Base-by-base conservation (phyloP, 2,329 filamentous ascomycete species). In the Sporothrix pseudoabietina region DNA sequence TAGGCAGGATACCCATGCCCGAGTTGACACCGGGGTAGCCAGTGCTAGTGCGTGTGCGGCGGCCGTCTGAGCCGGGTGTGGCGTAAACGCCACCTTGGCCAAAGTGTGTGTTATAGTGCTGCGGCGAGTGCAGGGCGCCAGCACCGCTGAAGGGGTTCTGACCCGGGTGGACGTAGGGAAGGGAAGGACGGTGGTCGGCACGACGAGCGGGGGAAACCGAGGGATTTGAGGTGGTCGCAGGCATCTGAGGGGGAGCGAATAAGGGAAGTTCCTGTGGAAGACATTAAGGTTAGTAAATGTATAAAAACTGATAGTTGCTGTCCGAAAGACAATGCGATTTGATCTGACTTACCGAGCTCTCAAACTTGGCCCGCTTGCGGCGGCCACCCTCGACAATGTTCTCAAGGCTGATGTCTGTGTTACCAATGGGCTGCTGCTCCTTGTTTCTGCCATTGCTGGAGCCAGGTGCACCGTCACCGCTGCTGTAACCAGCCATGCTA, bases 321-420 rank as follows among this genome's bases (percentile, higher is more conserved):
- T 26, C 19, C 70, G 71, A 61, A 68, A 71, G 57, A 49, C 54
- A 26, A 26, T 26, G 26, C 26, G 26, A 26, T 44, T 22, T 66
- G 44, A 14, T 52, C 57, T 61, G 59, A 87, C 95, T 90, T 91
- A 98, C 95, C 83, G 95, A 98, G 85, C 95, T 98, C 82, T 98
- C 95, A 84, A 92, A 92, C 83, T 97, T 98, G 78, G 95, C 93
- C 80, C 94, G 90, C 86, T 98, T 98, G 80, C 96, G 91, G 82
- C 96, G 91, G 77, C 95, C 94, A 80, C 97, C 96, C 83, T 98
- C 95, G 75, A 99, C 92, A 82, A 99, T 98, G 81, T 99, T 99
- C 78, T 98, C 94, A 77, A 98, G 89, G 81, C 95, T 98, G 80
- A 99, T 99, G 78, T 99, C 96, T 19, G 96, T 97, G 80, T 94